phyloP scores from a whole-genome alignment of 2,329 filamentous ascomycete genomes.

The Leptographium radiaticola region DNA sequence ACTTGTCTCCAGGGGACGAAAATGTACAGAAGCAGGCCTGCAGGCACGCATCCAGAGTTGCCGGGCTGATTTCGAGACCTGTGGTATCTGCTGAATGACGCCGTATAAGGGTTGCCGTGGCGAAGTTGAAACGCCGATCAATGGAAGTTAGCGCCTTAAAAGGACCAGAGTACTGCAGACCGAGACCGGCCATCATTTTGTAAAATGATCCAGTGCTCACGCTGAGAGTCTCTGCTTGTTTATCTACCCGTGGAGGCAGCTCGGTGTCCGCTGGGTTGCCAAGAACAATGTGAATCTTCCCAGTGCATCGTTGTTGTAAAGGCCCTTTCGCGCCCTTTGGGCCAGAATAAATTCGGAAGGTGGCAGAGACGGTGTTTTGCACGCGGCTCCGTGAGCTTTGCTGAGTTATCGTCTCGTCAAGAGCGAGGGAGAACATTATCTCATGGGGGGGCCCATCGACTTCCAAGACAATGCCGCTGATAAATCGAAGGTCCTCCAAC shows the following conservation, averaged over 20 bases:
- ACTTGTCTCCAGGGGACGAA: slow-evolving; percentile 23
- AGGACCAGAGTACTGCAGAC: slow-evolving; percentile 25
- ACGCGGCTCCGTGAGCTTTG: neutral
- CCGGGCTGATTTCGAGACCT: slow-evolving; percentile 22
- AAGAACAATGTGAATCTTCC: slow-evolving; percentile 19
- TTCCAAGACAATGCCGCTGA: slow-evolving; percentile 20
- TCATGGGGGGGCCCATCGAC: slow-evolving; percentile 22
- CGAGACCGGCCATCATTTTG: slow-evolving; percentile 24
- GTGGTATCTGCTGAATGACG: slow-evolving; percentile 24
- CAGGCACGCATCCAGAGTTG: slow-evolving; percentile 27
- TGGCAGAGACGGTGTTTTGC: neutral
- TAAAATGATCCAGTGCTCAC: slow-evolving; percentile 24
- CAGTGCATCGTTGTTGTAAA: slow-evolving; percentile 24
- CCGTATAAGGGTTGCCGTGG: slow-evolving; percentile 18
- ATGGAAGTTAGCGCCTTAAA: slow-evolving; percentile 23
- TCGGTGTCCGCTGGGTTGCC: slow-evolving; percentile 14
- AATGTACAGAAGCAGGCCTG: slow-evolving; percentile 29
- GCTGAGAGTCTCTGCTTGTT: slow-evolving; percentile 18
- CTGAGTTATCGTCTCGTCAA: slow-evolving; percentile 6
- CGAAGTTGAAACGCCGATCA: slow-evolving; percentile 22
- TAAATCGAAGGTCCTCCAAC: slow-evolving; percentile 19
- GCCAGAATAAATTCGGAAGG: slow-evolving; percentile 22
- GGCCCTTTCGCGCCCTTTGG: slow-evolving; percentile 17
- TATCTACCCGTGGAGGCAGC: slow-evolving; percentile 15
- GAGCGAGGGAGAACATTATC: slow-evolving; percentile 21